These are phyloP conservation scores for Arxiozyma slooffiae DNA, from an alignment of 1,139 yeast species.

Conservation along the genomic window DNA sequence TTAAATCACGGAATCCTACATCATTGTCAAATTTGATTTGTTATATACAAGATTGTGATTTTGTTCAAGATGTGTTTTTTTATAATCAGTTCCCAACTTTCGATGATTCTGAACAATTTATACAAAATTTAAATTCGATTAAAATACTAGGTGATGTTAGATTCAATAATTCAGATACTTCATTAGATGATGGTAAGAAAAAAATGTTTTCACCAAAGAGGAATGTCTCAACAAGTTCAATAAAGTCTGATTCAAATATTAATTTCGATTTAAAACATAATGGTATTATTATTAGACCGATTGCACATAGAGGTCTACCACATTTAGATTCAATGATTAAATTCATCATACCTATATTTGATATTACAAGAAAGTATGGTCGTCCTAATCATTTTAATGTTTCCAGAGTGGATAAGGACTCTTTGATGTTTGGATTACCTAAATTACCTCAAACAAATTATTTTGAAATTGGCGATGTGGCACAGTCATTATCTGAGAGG, in stretches of 20 bases:
- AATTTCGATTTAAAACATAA: conserved; percentile 9
- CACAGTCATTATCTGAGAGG: conserved; percentile 1
- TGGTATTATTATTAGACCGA: conserved; percentile 25
- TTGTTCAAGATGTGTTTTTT: conserved; percentile 25
- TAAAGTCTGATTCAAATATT: conserved; percentile 3
- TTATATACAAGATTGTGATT: conserved; percentile 22
- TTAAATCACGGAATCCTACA: conserved; percentile 17
- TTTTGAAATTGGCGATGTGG: conserved; percentile 5
- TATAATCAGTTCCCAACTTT: conserved; percentile 6
- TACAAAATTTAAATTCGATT: conserved; percentile 14
- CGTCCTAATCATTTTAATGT: conserved; percentile 25
- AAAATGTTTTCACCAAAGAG: conserved; percentile 9
- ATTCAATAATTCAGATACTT: conserved; percentile 7
- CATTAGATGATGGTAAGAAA: conserved; percentile 6
- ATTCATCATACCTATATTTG: conserved; percentile 25
- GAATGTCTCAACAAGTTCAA: conserved; percentile 8
- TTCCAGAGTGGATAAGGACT: conserved; percentile 17
- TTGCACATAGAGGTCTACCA: conserved; percentile 24
- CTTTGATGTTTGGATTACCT: conserved; percentile 26
- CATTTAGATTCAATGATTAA: conserved; percentile 25
- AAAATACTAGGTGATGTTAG: conserved; percentile 18
- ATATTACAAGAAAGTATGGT: conserved; percentile 23
- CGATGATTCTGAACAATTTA: conserved; percentile 6
- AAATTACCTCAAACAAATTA: conserved; percentile 23
- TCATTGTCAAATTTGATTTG: conserved; percentile 16